phyloP scores from a whole-genome alignment of 352 stramenopile genomes.

The Globisporangium camurandrum region DNA sequence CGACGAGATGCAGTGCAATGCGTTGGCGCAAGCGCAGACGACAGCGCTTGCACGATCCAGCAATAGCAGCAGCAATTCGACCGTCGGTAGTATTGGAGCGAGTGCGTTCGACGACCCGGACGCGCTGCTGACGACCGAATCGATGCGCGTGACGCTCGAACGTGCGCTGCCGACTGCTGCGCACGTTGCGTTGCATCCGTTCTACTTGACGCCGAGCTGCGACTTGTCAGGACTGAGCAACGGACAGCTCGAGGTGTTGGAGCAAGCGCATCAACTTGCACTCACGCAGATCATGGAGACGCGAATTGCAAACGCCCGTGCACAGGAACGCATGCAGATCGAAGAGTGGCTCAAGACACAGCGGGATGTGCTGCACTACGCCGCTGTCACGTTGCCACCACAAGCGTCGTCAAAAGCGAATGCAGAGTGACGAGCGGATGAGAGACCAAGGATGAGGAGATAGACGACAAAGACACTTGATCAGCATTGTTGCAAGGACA shows the following conservation, averaged over 20 bases:
- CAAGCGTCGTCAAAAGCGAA: too few relatives aligned
- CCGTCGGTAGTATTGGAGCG: neutral
- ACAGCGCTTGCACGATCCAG: slow-evolving; percentile 19
- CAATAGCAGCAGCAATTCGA: neutral
- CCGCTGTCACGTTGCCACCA: slow-evolving; percentile 1
- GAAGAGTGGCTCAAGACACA: slow-evolving; percentile 72
- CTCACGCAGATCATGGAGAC: slow-evolving; percentile 53
- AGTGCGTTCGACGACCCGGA: slow-evolving; percentile 2
- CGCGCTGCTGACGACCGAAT: slow-evolving; percentile 21
- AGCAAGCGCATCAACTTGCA: slow-evolving; percentile 48
- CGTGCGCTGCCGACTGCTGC: slow-evolving; percentile 23
- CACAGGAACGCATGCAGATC: slow-evolving; percentile 53
- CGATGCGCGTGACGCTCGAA: slow-evolving; percentile 43
- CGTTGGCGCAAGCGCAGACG: slow-evolving; percentile 56
- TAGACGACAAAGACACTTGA: too few relatives aligned
- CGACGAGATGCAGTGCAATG: slow-evolving; percentile 46
- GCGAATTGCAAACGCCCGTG: slow-evolving; percentile 46
- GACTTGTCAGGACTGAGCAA: slow-evolving; percentile 55
- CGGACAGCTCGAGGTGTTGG: slow-evolving; percentile 66
- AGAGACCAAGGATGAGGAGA: too few relatives aligned
- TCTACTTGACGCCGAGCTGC: slow-evolving; percentile 38
- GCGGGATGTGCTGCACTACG: slow-evolving; percentile 45
- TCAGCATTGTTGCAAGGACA: too few relatives aligned
- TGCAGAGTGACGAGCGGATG: too few relatives aligned
- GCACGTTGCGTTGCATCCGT: slow-evolving; percentile 34